Conservation (phyloP, 2,329 filamentous ascomycete genomes). For the Sporothrix luriei region DNA sequence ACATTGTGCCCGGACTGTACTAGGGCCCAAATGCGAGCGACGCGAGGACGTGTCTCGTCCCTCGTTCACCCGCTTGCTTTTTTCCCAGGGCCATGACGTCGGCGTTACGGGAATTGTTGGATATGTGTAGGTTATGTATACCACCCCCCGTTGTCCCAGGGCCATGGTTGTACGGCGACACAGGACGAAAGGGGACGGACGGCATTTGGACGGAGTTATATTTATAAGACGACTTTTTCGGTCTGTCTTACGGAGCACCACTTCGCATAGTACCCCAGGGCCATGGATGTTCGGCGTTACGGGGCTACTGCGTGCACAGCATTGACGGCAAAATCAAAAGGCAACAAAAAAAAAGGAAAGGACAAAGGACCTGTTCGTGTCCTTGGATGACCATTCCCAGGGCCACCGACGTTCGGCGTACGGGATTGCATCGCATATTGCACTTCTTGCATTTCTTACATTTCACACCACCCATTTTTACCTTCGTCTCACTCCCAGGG, state of each 20-base stretch:
- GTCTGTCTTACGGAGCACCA: neutral
- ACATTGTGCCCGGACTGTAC: conserved; percentile 85
- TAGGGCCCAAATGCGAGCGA: conserved; percentile 44
- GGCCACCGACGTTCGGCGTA: conserved; percentile 24
- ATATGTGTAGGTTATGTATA: conserved; percentile 9
- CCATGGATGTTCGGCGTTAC: conserved; percentile 25
- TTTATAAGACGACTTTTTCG: neutral
- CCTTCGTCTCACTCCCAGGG: conserved; percentile 1
- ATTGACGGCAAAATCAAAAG: neutral
- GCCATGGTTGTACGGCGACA: conserved; percentile 18
- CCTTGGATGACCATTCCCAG: conserved; percentile 19
- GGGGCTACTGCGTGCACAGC: neutral
- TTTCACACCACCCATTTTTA: neutral
- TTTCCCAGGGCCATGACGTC: conserved; percentile 7
- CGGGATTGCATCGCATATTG: conserved; percentile 5
- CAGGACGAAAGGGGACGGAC: neutral
- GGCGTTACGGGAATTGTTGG: conserved; percentile 24
- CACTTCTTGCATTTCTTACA: neutral
- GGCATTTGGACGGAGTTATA: neutral
- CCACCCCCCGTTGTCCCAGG: neutral
- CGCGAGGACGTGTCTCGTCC: neutral
- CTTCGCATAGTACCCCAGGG: conserved; percentile 5
- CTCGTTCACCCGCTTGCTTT: neutral
- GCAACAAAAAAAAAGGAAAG: neutral
- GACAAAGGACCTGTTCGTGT: neutral